phyloP scores from a whole-genome alignment of 2,329 filamentous ascomycete species.

The Lachnellula hyalina region DNA sequence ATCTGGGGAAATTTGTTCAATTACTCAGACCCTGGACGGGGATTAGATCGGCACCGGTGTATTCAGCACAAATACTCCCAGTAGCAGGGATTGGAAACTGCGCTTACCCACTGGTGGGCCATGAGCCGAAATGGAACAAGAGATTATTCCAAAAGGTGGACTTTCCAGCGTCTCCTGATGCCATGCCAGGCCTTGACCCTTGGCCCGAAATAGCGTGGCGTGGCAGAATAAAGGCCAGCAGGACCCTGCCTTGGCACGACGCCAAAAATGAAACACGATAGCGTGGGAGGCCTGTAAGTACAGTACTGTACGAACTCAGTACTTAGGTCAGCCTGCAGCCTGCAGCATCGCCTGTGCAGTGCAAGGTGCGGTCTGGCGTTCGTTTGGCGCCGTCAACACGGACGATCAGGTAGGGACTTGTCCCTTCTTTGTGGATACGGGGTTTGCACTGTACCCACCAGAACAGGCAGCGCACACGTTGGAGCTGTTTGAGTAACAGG shows the following conservation, averaged over 20 bases:
- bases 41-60: slow-evolving; percentile 20
- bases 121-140: neutral
- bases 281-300: slow-evolving; percentile 28
- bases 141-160: neutral
- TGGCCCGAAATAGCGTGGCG: neutral
- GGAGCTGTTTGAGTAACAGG: no score
- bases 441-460: no score
- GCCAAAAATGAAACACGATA: slow-evolving; percentile 31
- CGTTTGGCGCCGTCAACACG: slow-evolving; percentile 15
- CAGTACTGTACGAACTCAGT: no score
- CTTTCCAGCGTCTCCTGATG: neutral
- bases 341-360: slow-evolving; percentile 2
- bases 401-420: neutral
- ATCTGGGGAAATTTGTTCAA: slow-evolving; percentile 27
- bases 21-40: slow-evolving; percentile 12
- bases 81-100: slow-evolving; percentile 11
- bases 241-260: neutral
- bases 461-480: no score
- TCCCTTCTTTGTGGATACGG: no score
- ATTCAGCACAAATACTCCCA: slow-evolving; percentile 8
- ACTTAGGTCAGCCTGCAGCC: no score
- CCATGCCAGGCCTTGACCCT: neutral
- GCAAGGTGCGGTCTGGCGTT: neutral
- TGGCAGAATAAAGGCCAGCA: neutral
- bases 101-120: neutral